Evolutionary conservation across 139 green algal species (phyloP).

Genomic region (Deuterostichococcus epilithicus): DNA sequence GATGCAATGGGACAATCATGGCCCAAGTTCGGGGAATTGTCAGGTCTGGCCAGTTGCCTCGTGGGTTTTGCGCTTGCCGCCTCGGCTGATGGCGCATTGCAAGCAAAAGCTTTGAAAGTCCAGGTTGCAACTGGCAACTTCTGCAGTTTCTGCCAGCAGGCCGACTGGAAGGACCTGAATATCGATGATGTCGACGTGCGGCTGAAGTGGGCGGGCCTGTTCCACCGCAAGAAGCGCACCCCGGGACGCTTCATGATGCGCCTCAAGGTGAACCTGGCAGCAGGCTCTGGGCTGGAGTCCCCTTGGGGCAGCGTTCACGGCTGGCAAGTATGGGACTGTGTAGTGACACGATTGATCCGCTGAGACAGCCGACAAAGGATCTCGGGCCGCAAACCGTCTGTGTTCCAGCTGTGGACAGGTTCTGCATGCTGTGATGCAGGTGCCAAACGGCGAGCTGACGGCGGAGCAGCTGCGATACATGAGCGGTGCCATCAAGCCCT

Average conservation of each 20-base stretch:
- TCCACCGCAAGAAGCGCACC: constrained; percentile 91
- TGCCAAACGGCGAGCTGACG: constrained; percentile 87
- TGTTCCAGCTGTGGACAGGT: too few relatives aligned
- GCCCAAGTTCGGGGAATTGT: too few relatives aligned
- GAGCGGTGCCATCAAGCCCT: constrained; percentile 60
- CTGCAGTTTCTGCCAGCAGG: constrained; percentile 19
- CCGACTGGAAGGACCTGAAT: constrained; percentile 72
- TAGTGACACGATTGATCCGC: too few relatives aligned
- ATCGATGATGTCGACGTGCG: constrained; percentile 94
- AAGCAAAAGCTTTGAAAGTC: not conserved
- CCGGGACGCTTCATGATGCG: constrained; percentile 98
- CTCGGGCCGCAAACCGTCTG: too few relatives aligned
- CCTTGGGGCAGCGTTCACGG: too few relatives aligned
- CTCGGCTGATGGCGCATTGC: too few relatives aligned
- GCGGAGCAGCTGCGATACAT: constrained; percentile 72
- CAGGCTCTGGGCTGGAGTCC: not conserved
- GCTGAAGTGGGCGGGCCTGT: constrained; percentile 96
- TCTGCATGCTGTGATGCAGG: too few relatives aligned
- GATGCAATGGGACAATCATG: too few relatives aligned
- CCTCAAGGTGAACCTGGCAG: constrained; percentile 69
- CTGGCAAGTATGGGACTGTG: too few relatives aligned
- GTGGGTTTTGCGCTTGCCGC: too few relatives aligned
- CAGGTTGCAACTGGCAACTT: not conserved
- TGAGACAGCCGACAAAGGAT: too few relatives aligned
- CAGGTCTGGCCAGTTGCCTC: too few relatives aligned